Base-by-base conservation (phyloP, 129 eudicot genomes). In the Escallonia herrerae region DNA sequence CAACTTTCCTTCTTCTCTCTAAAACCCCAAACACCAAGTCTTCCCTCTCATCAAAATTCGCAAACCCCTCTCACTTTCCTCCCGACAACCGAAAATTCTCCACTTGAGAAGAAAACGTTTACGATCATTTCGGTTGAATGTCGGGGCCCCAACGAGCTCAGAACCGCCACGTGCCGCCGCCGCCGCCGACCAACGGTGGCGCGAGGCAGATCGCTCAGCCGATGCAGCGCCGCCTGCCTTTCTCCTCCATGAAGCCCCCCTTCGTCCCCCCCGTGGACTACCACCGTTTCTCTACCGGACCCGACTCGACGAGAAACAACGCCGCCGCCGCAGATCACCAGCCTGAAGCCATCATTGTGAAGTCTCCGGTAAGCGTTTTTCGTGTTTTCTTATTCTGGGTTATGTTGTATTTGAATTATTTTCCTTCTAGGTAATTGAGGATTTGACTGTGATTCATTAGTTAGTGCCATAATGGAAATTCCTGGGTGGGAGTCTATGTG, bases 231-330 rank as follows among this genome's bases (percentile, higher is more conserved):
- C 87, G 79, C 70, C 72, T 91, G 7, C 87, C 89, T 41, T 70
- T 91, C 71, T 68, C 85, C 6, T 77, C 97, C 42, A 80, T 83
- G 71, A 82, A 73, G 75, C 87, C 95, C 71, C 94, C 95, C 66
- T 90, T 86, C 64, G 72, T 64, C 65, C 72, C 86, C 46, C 63
- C 83, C 40, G 83, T 74, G 37, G 96, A 86, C 53, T 88, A 91
- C 77, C 90, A 85, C 62, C 97, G 86, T 8, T 86, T 86, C 76
- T 70, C 83, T 54, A 50, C 83, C 59, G 78, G 74, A 50, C 58
- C 41, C 37, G 82, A 74, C 50, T 70, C 72, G n/a, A 38, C 58
- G 66, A 63, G 67, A 64, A 57, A 12, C 59, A 33, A 11, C n/a
- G 54, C 64, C 68, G 47, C 56, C 59, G 15, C 77, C 59, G 64